A percentile compares a stretch with the other conserved stretches of the same genome.
Conservation (phyloP, 2,329 filamentous ascomycete species). For the Dothideomycetidae sp. region DNA sequence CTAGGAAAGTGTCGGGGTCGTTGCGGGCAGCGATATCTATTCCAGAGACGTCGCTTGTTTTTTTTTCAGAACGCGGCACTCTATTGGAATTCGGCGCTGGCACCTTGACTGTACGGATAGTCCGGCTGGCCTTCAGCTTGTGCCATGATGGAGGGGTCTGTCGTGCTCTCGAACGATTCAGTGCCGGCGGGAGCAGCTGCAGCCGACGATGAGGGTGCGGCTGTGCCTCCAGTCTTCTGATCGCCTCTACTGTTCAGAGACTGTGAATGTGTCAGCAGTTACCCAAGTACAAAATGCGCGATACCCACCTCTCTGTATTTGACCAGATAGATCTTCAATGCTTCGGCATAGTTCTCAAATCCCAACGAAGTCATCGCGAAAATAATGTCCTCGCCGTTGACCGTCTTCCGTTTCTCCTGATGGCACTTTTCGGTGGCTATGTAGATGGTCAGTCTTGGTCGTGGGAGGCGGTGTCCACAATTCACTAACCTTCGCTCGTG, state of each 20-base stretch:
- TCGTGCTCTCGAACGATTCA: slow-evolving; percentile 15
- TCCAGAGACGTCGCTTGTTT: too few species aligned
- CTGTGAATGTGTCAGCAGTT: slow-evolving; percentile 42
- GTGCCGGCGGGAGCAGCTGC: slow-evolving; percentile 22
- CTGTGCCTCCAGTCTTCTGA: slow-evolving; percentile 39
- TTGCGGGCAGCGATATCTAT: too few species aligned
- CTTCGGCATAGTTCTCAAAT: slow-evolving; percentile 97
- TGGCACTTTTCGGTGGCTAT: slow-evolving; percentile 97
- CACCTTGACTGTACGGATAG: slow-evolving; percentile 18
- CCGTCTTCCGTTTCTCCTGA: slow-evolving; percentile 97
- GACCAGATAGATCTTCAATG: slow-evolving; percentile 92
- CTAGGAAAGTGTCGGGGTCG: too few species aligned
- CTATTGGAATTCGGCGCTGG: slow-evolving; percentile 10
- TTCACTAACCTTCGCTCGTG: slow-evolving; percentile 78
- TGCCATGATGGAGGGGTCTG: slow-evolving; percentile 27
- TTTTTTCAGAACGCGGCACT: too few species aligned
- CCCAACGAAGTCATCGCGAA: slow-evolving; percentile 98
- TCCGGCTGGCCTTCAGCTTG: slow-evolving; percentile 29
- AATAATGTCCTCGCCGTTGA: slow-evolving; percentile 95
- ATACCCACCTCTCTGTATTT: slow-evolving; percentile 80
- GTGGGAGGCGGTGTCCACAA: too few species aligned
- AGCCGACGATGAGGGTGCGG: slow-evolving; percentile 17
- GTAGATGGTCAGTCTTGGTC: slow-evolving; percentile 12
- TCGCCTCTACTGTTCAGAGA: slow-evolving; percentile 64
- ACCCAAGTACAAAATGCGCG: slow-evolving; percentile 12